Conservation (phyloP, 2,329 filamentous ascomycete genomes). For the Epichloe sibirici region DNA sequence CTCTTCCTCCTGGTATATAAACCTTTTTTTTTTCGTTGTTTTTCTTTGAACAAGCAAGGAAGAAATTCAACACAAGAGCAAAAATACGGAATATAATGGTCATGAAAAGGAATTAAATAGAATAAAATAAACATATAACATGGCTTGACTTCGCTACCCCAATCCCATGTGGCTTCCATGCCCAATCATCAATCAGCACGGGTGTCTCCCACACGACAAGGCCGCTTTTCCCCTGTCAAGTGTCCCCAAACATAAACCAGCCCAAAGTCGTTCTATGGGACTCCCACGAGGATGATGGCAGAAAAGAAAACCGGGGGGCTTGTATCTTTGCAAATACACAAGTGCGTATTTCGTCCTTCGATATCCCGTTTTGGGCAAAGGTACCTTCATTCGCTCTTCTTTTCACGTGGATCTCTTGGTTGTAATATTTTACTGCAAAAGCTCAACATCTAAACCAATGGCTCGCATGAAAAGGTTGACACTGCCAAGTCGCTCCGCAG, state of each 20-base stretch:
- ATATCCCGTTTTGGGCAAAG: neutral
- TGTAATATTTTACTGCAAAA: constrained; percentile 29
- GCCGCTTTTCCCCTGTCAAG: neutral
- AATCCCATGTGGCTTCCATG: neutral
- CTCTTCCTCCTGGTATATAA: neutral
- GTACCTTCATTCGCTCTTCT: constrained; percentile 2
- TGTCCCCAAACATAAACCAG: constrained; percentile 6
- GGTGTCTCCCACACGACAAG: neutral
- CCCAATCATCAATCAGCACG: neutral
- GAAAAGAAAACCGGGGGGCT: neutral
- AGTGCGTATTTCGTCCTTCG: neutral
- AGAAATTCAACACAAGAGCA: neutral
- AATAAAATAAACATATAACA: neutral
- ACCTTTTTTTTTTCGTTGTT: neutral
- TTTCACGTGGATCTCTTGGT: too few species aligned
- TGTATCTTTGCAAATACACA: constrained; percentile 2
- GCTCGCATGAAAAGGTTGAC: constrained; percentile 98
- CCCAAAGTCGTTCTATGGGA: neutral
- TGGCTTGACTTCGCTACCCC: neutral
- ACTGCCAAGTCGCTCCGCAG: constrained; percentile 70
- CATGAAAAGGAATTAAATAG: neutral
- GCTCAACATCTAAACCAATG: constrained; percentile 93
- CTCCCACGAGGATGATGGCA: neutral
- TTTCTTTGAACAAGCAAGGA: too few species aligned
- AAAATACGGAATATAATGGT: neutral